phyloP scores from a whole-genome alignment of 2,329 filamentous ascomycete genomes.

The Claviceps sp. region DNA sequence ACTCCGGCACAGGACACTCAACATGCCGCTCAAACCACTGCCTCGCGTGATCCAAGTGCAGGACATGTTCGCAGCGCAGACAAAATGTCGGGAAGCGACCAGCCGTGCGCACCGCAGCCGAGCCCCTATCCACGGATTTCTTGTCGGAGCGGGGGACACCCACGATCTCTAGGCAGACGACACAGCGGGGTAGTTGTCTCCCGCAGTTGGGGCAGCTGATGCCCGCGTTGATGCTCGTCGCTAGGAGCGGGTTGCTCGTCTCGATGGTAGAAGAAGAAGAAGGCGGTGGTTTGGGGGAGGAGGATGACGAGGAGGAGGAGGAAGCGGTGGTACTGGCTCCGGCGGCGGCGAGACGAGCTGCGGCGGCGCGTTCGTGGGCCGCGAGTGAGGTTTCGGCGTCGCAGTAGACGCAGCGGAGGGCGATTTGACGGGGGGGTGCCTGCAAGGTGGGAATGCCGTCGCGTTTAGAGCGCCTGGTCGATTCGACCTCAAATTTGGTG shows the following conservation, averaged over 20 bases:
- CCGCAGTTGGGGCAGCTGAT: constrained; percentile 55
- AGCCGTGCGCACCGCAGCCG: constrained; percentile 28
- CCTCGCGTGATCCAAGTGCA: constrained; percentile 53
- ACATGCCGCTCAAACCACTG: constrained; percentile 53
- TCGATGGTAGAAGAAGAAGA: constrained; percentile 15
- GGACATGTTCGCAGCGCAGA: constrained; percentile 52
- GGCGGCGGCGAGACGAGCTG: constrained; percentile 2
- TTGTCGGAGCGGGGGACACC: constrained; percentile 49
- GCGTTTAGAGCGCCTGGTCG: constrained; percentile 54
- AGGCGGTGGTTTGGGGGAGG: background rate
- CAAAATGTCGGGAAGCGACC: constrained; percentile 57
- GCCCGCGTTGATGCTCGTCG: constrained; percentile 43
- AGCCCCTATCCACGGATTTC: constrained; percentile 33
- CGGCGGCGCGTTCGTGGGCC: constrained; percentile 18
- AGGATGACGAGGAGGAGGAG: background rate
- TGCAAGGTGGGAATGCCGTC: constrained; percentile 50
- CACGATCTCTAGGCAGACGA: constrained; percentile 53
- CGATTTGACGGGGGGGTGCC: constrained; percentile 54
- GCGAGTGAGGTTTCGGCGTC: constrained; percentile 43
- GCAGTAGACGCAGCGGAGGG: constrained; percentile 66
- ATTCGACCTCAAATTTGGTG: constrained; percentile 66
- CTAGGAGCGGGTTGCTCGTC: constrained; percentile 41
- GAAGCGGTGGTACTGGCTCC: background rate
- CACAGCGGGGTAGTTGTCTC: constrained; percentile 51
- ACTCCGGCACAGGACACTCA: constrained; percentile 57